A percentile compares a stretch with the other conserved stretches of the same genome.
These are phyloP conservation scores for Thalassiosira profunda DNA, from an alignment of 108 stramenopile species.

Conservation along the genomic window DNA sequence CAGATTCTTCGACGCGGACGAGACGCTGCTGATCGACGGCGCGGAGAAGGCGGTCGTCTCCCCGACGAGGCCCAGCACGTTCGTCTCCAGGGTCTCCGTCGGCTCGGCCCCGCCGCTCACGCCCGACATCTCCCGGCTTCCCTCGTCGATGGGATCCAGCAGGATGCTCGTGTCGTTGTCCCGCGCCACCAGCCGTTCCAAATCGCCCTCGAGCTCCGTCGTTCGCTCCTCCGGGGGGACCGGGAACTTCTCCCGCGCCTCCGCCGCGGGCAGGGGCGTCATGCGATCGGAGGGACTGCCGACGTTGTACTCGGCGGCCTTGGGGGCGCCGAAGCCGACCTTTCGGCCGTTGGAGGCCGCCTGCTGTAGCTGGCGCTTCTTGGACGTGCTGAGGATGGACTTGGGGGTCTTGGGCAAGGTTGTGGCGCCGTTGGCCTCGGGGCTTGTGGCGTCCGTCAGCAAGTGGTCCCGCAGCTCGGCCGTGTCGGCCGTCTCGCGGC, in stretches of 20 bases:
- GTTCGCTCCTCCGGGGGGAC: slow-evolving; percentile 47
- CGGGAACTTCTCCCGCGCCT: slow-evolving; percentile 49
- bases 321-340: slow-evolving; percentile 87
- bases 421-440: slow-evolving; percentile 13
- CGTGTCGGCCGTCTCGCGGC: slow-evolving; percentile 34
- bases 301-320: slow-evolving; percentile 77
- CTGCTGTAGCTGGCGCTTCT: slow-evolving; percentile 9
- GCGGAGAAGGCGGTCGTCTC: too few relatives aligned
- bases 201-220: slow-evolving; percentile 37
- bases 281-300: slow-evolving; percentile 79
- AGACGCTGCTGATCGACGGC: too few relatives aligned
- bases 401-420: slow-evolving; percentile 32
- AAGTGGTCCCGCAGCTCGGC: slow-evolving; percentile 9
- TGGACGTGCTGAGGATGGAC: slow-evolving; percentile 54
- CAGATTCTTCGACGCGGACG: too few relatives aligned
- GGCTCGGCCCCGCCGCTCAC: too few relatives aligned
- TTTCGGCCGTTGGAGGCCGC: slow-evolving; percentile 10
- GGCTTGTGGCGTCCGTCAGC: slow-evolving; percentile 6
- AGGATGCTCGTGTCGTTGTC: slow-evolving; percentile 26
- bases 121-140: too few relatives aligned
- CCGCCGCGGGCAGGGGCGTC: slow-evolving; percentile 76
- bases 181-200: slow-evolving; percentile 26
- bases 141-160: slow-evolving; percentile 28
- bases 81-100: too few relatives aligned
- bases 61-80: too few relatives aligned